phyloP scores from a whole-genome alignment of 768 basidiomycete species.

The Amanita rubescens region DNA sequence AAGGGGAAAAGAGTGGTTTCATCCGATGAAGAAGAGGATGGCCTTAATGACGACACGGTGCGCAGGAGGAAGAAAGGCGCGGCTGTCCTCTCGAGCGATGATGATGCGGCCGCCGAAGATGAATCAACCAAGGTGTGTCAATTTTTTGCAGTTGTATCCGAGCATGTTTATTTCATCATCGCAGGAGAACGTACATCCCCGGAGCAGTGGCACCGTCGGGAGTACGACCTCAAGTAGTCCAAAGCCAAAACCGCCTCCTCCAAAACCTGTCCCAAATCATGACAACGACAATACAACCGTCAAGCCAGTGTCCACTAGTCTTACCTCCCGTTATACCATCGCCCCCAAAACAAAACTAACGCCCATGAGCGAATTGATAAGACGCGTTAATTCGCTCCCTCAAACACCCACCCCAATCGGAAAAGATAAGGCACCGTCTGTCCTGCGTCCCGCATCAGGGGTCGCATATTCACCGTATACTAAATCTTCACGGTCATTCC shows the following conservation, averaged over 20 bases:
- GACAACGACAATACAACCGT: conserved; percentile 12
- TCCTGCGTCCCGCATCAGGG: conserved; percentile 10
- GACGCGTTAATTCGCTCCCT: conserved; percentile 60
- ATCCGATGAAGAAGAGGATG: conserved; percentile 27
- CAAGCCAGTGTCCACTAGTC: conserved; percentile 18
- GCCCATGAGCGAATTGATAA: conserved; percentile 72
- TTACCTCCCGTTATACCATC: conserved; percentile 33
- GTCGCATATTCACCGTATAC: conserved; percentile 55
- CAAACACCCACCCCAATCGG: conserved; percentile 38
- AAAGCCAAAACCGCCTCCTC: conserved; percentile 3
- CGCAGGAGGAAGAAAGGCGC: not conserved
- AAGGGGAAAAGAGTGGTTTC: conserved; percentile 21
- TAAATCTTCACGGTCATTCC: conserved; percentile 54
- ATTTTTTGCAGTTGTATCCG: not conserved
- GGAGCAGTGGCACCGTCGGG: not conserved
- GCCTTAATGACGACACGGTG: not conserved
- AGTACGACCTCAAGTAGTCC: not conserved
- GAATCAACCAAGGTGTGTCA: conserved; percentile 1
- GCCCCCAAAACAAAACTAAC: conserved; percentile 44
- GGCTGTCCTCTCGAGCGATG: not conserved
- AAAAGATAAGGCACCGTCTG: conserved; percentile 11
- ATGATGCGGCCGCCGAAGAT: conserved; percentile 7
- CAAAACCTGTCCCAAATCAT: conserved; percentile 2
- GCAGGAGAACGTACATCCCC: conserved; percentile 5
- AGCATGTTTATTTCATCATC: not conserved